Percentiles rank a stretch among this genome's conserved stretches.
Evolutionary conservation across 2,329 filamentous ascomycete species (phyloP).

Genomic region (Phaeosphaeria sp.): DNA sequence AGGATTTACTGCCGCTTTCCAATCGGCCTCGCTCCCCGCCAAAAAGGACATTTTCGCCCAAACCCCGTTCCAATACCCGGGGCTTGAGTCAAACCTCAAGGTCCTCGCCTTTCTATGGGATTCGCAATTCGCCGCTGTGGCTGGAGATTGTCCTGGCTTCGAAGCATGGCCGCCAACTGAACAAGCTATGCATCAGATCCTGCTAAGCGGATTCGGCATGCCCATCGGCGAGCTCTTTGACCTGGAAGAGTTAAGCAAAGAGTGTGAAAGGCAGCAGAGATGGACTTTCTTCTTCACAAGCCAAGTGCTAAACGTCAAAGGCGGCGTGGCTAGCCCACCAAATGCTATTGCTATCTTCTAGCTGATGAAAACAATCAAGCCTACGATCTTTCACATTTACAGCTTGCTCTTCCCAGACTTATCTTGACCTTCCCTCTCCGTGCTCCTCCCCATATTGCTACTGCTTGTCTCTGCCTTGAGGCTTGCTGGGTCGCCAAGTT

Average conservation of each 20-base stretch:
- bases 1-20: slow-evolving; percentile 21
- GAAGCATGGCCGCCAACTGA: slow-evolving; percentile 36
- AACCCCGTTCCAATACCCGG: slow-evolving; percentile 27
- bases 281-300: slow-evolving; percentile 55
- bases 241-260: slow-evolving; percentile 48
- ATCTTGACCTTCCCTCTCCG: slow-evolving; percentile 26
- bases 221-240: slow-evolving; percentile 56
- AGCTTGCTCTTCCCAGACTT: slow-evolving; percentile 26
- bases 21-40: slow-evolving; percentile 12
- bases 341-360: slow-evolving; percentile 44
- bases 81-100: slow-evolving; percentile 20
- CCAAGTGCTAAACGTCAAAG: slow-evolving; percentile 51
- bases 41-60: slow-evolving; percentile 26
- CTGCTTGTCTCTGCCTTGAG: slow-evolving; percentile 38
- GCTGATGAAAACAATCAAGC: neutral
- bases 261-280: slow-evolving; percentile 43
- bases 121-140: slow-evolving; percentile 43
- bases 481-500: slow-evolving; percentile 38
- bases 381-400: slow-evolving; percentile 2
- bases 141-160: slow-evolving; percentile 42
- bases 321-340: slow-evolving; percentile 42
- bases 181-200: slow-evolving; percentile 40
- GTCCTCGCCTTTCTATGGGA: slow-evolving; percentile 31
- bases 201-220: slow-evolving; percentile 52
- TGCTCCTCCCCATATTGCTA: slow-evolving; percentile 19